Percentiles rank a stretch among this genome's conserved stretches.
Conservation (phyloP, 352 stramenopile genomes). For the Thalassiosira sp. region DNA sequence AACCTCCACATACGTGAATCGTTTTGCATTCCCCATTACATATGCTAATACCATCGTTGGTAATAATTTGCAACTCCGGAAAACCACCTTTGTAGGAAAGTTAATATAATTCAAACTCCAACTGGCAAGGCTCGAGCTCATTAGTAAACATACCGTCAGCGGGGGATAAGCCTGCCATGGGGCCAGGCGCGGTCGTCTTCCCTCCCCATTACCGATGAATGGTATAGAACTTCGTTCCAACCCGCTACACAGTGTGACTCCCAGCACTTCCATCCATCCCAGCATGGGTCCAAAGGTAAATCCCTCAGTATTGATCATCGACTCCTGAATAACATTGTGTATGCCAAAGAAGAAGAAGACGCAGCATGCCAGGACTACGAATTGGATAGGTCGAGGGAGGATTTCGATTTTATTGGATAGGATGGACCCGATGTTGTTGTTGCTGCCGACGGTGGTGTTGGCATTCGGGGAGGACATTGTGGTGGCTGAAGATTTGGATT, state of each 20-base stretch:
- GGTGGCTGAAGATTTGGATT: neutral
- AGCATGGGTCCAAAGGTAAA: constrained; percentile 82
- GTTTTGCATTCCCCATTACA: constrained; percentile 66
- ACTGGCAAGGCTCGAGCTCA: constrained; percentile 73
- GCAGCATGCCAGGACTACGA: constrained; percentile 20
- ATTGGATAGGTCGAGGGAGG: constrained; percentile 28
- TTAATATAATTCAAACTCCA: constrained; percentile 74
- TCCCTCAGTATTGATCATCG: constrained; percentile 79
- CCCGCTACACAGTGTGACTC: constrained; percentile 52
- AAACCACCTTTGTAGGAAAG: constrained; percentile 80
- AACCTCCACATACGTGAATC: constrained; percentile 78
- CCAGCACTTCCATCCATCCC: constrained; percentile 86
- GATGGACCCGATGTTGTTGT: constrained; percentile 20
- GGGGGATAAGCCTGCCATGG: constrained; percentile 79
- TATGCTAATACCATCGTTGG: constrained; percentile 78
- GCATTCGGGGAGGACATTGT: neutral
- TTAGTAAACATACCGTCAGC: constrained; percentile 81
- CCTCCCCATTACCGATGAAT: constrained; percentile 43
- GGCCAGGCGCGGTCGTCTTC: constrained; percentile 55
- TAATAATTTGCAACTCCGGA: constrained; percentile 80
- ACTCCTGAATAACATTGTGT: constrained; percentile 84
- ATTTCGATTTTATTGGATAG: constrained; percentile 35
- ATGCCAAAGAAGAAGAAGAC: constrained; percentile 84
- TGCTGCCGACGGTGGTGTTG: neutral
- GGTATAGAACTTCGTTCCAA: constrained; percentile 45